Evolutionary conservation across 108 stramenopile species (phyloP).

Genomic region (Skeletonema tropicum): DNA sequence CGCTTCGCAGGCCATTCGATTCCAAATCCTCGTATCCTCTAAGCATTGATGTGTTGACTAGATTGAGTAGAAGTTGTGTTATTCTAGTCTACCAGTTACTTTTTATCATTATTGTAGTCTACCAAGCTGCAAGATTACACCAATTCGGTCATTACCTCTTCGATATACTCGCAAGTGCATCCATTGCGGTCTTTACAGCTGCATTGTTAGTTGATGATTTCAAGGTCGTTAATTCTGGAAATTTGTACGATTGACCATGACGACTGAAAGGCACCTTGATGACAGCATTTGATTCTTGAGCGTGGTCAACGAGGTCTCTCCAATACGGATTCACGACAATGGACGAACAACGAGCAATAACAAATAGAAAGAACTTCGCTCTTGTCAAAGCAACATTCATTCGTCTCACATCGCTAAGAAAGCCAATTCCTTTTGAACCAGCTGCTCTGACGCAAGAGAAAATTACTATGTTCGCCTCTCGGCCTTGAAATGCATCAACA

Average conservation of each 20-base stretch:
- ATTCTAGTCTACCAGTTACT: neutral
- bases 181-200: neutral
- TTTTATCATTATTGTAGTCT: too few relatives aligned
- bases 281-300: constrained; percentile 65
- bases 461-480: constrained; percentile 93
- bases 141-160: neutral
- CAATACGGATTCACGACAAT: constrained; percentile 90
- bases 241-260: constrained; percentile 23
- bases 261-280: constrained; percentile 55
- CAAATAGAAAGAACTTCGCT: constrained; percentile 88
- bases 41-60: neutral
- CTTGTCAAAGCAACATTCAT: constrained; percentile 99
- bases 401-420: constrained; percentile 95
- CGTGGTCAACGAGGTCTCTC: constrained; percentile 82
- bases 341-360: constrained; percentile 78
- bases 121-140: too few relatives aligned
- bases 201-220: constrained; percentile 6
- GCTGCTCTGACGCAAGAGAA: constrained; percentile 92
- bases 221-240: constrained; percentile 44
- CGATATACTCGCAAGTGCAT: neutral
- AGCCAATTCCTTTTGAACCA: constrained; percentile 93
- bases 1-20: constrained; percentile 9
- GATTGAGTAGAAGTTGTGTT: neutral
- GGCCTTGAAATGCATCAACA: constrained; percentile 96
- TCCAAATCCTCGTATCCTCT: constrained; percentile 6